Evolutionary conservation across 345 rosid species (phyloP), one percentile per base, ranked within the genome.

Genomic region (Rhizophora apiculata): DNA sequence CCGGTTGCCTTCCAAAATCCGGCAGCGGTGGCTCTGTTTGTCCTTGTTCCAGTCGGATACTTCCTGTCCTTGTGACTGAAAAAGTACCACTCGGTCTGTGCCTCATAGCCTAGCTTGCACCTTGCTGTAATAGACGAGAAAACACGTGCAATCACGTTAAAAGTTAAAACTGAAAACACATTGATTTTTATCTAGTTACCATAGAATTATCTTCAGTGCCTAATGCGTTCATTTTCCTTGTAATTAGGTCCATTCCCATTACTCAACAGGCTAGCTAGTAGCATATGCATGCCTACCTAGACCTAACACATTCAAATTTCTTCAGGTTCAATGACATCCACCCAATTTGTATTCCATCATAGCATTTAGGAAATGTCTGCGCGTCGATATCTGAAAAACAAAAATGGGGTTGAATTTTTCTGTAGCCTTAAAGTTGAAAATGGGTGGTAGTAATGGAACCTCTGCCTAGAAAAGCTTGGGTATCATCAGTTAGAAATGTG

Each of bases 1-100:
- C 97, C 98, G 0, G 98, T 94, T 48, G 98, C 98, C 82, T 94
- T 94, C 98, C 98, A 94, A 73, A 94, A 94, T 11, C 98, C 98
- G 16, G 90, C 87, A 3, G 89, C 84, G 0, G 98, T 94, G 37
- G 98, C 98, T 78, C 98, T 74, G 63, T 94, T 91, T 1, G 96
- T 94, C 68, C 97, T 76, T 24, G 95, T 89, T 69, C 98, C 98
- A 0, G 98, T 94, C 2, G 98, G 98, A 61, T 91, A 94, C 71
- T 94, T 94, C 82, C 91, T 85, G 80, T 94, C 98, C 74, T 94
- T 94, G 79, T 94, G 93, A 75, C 96, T 94, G 87, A 94, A 94
- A 73, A 93, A 93, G 83, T 91, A 93, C 97, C 98, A 93, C 69
- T 93, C 98, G 27, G 37, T 89, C 75, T 91, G 98, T 57, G 89